Conservation (phyloP, 805 yeast species). For the Kluyveromyces lactis region DNA sequence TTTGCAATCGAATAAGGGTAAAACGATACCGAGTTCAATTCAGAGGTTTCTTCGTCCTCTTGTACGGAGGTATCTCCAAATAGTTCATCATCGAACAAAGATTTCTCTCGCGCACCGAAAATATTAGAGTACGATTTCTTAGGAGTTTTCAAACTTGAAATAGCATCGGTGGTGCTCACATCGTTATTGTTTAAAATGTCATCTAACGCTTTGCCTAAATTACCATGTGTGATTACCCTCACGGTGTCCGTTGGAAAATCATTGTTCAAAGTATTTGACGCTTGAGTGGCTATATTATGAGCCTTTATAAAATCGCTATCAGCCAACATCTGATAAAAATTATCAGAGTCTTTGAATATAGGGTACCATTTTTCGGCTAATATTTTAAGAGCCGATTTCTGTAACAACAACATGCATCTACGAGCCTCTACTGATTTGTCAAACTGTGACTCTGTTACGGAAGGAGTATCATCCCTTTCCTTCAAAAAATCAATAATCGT, state of each 20-base stretch:
- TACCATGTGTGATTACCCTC: constrained; percentile 17
- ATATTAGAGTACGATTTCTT: constrained; percentile 6
- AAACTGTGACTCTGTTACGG: not conserved
- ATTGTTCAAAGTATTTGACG: constrained; percentile 25
- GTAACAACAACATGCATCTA: constrained; percentile 49
- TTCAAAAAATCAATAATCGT: constrained; percentile 5
- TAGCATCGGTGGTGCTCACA: constrained; percentile 36
- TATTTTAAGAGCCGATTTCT: constrained; percentile 40
- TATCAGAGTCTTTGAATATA: constrained; percentile 53
- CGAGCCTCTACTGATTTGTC: constrained; percentile 37
- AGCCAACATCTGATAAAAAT: constrained; percentile 46
- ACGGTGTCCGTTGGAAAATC: constrained; percentile 10
- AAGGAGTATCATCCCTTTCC: not conserved
- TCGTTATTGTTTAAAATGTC: constrained; percentile 23
- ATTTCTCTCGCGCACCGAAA: constrained; percentile 11
- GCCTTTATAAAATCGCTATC: constrained; percentile 31
- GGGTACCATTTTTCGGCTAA: constrained; percentile 47
- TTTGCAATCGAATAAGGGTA: not conserved
- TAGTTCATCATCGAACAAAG: constrained; percentile 10
- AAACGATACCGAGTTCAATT: not conserved
- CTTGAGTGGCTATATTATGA: constrained; percentile 19
- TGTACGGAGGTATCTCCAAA: constrained; percentile 6
- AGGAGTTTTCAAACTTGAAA: not conserved
- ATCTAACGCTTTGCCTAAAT: constrained; percentile 28
- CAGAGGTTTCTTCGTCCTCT: constrained; percentile 16